Evolutionary conservation across 352 stramenopile genomes (phyloP), one percentile per base, ranked within the genome.

Genomic region (Globisporangium middletonii): DNA sequence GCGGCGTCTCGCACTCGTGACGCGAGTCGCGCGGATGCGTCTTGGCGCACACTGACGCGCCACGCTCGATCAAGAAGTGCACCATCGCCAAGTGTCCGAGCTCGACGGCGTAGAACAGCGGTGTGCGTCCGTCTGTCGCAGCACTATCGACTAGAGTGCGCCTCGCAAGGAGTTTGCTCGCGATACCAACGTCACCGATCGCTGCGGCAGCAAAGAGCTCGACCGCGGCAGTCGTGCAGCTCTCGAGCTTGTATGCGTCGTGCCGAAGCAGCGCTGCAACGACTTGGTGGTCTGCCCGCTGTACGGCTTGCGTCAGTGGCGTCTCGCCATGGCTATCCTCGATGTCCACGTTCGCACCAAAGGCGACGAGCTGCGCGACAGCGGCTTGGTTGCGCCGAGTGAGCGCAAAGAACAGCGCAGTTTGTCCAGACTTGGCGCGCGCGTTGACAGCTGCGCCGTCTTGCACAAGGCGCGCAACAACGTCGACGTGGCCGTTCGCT

Each of bases 51-150:
- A 46, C 26, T 42, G 26, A 27, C 16, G 48, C 28, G 13, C 48
- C 48, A 7, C 30, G 26, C 23, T 37, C 28, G 27, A 53, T 35
- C 48, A 53, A 23, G n/a, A 19, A 26, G n/a, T 18, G 12, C 27
- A 42, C 48, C 13, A 42, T 33, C 11, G 12, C 1, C 12, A 23
- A 23, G 48, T 53, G 13, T 7, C 48, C 44, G 44, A 33, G 19
- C 44, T 50, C 30, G 27, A 33, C 26, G n/a, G 48, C 48, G 30
- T 42, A 38, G 16, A 42, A 53, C 48, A 53, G 19, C 19, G 44
- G n/a, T 26, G 44, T 50, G 7, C n/a, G 18, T 50, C 44, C 44
- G 44, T 50, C 44, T 12, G 11, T 26, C 15, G 44, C 18, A 50
- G 19, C 44, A 15, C n/a, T 2, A 28, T 50, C 19, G 44, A 50